Evolutionary conservation across 495 filamentous ascomycete species (phyloP).

Genomic region (Apiosordaria backusii): DNA sequence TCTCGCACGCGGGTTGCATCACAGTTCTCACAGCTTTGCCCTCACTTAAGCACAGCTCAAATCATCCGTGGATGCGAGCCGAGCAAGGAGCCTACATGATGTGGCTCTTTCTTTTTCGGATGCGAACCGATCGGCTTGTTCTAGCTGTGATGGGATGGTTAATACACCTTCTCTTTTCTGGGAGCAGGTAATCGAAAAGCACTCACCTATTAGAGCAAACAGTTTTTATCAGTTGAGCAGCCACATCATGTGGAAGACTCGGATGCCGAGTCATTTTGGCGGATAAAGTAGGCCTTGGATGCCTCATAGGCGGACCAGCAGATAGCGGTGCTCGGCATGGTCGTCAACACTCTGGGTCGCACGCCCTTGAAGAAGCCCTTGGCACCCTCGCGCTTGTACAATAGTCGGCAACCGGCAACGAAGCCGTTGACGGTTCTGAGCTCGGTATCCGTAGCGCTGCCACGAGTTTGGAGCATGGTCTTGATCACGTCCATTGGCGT

Average conservation of each 20-base stretch:
- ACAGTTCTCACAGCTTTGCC: neutral
- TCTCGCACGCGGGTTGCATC: neutral
- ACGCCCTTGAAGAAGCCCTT: conserved; percentile 89
- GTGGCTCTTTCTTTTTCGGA: neutral
- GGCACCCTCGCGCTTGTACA: conserved; percentile 79
- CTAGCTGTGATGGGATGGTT: neutral
- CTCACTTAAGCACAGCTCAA: neutral
- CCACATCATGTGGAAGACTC: neutral
- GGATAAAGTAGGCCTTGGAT: conserved; percentile 58
- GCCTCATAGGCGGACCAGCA: conserved; percentile 80
- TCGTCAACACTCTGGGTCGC: conserved; percentile 86
- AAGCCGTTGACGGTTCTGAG: conserved; percentile 83
- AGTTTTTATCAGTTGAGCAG: neutral
- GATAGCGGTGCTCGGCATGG: conserved; percentile 97
- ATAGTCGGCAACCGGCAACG: conserved; percentile 72
- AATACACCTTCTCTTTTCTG: neutral
- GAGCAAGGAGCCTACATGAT: neutral
- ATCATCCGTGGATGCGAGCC: neutral
- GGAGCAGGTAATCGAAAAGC: neutral
- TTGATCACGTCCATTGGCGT: conserved; percentile 98
- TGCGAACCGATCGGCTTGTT: neutral
- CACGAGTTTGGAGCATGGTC: conserved; percentile 91
- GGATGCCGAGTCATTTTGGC: conserved; percentile 37
- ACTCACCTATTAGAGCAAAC: neutral
- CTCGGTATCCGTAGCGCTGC: conserved; percentile 73